Conservation (phyloP, 2,329 filamentous ascomycete genomes). For the Akanthomyces muscarius region DNA sequence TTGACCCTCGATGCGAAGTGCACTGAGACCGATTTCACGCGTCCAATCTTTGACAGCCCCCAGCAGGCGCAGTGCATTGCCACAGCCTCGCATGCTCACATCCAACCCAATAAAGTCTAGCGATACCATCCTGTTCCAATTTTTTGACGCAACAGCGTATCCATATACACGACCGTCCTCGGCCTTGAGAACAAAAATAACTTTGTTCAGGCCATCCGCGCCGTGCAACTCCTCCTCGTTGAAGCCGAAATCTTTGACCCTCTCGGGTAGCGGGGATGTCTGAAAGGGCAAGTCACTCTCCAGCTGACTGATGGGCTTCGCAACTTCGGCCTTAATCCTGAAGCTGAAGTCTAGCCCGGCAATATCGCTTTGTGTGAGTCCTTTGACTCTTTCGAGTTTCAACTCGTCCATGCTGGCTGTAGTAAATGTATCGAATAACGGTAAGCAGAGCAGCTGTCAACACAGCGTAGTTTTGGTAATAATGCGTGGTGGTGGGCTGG, state of each 20-base stretch:
- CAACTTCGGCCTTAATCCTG: slow-evolving; percentile 17
- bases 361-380: slow-evolving; percentile 16
- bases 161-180: slow-evolving; percentile 11
- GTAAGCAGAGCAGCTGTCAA: not conserved
- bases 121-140: slow-evolving; percentile 22
- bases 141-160: slow-evolving; percentile 18
- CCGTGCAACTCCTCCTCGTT: slow-evolving; percentile 7
- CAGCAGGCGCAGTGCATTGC: slow-evolving; percentile 17
- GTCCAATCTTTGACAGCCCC: slow-evolving; percentile 20
- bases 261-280: slow-evolving; percentile 4
- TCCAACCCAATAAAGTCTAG: slow-evolving; percentile 20
- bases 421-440: not conserved
- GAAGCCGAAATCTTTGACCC: slow-evolving; percentile 16
- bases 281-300: slow-evolving; percentile 9
- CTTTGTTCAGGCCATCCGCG: slow-evolving; percentile 8
- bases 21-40: slow-evolving; percentile 17
- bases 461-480: too few relatives aligned
- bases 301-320: slow-evolving; percentile 18
- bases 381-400: slow-evolving; percentile 13
- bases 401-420: not conserved
- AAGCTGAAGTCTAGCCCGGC: slow-evolving; percentile 20
- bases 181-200: slow-evolving; percentile 9
- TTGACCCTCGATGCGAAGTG: slow-evolving; percentile 19
- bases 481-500: not conserved
- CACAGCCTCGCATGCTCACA: slow-evolving; percentile 16